Percentiles rank a stretch among this genome's conserved stretches.
These are phyloP conservation scores for Apiosordaria backusii DNA, from an alignment of 495 filamentous ascomycete genomes.

Conservation along the genomic window DNA sequence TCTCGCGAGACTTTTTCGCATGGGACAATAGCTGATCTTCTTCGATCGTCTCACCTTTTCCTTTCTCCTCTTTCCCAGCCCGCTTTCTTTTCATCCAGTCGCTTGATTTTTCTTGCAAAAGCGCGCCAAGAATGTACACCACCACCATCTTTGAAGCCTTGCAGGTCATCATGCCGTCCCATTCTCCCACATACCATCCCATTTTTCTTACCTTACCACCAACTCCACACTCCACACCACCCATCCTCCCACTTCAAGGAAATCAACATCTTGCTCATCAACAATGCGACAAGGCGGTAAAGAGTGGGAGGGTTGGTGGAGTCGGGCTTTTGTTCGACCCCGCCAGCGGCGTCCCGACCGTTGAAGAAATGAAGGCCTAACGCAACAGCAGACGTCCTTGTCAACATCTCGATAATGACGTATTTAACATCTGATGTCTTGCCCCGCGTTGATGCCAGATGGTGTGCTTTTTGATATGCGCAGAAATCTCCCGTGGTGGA, in stretches of 20 bases:
- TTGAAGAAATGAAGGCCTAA: neutral
- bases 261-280: neutral
- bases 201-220: neutral
- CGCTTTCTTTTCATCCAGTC: neutral
- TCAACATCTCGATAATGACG: neutral
- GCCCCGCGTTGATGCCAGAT: neutral
- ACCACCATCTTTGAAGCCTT: neutral
- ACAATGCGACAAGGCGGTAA: neutral
- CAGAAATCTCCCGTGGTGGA: neutral
- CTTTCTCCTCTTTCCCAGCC: neutral
- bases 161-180: neutral
- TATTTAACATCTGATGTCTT: neutral
- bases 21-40: too few relatives aligned
- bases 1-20: neutral
- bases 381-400: neutral
- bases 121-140: neutral
- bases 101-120: neutral
- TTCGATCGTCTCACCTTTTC: neutral
- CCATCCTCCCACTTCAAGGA: neutral
- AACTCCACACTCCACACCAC: neutral
- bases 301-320: neutral
- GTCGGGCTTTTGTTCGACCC: neutral
- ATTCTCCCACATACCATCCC: neutral
- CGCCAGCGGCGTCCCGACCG: neutral
- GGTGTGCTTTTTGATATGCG: too few relatives aligned